phyloP scores from a whole-genome alignment of 441 rosid species.

The Cnidoscolus chayamansa region DNA sequence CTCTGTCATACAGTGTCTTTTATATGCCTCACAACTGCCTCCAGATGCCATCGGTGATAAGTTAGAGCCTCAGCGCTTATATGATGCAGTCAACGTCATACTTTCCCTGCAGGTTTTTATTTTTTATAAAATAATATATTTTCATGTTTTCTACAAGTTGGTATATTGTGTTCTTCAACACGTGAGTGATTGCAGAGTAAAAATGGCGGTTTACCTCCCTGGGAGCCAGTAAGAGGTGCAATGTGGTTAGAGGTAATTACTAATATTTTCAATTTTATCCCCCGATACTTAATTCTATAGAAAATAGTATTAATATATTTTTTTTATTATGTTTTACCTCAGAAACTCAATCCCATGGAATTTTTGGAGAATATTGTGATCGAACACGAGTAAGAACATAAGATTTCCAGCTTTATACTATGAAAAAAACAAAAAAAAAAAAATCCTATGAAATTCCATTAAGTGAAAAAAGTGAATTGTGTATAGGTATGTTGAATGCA shows the following conservation, averaged over 20 bases:
- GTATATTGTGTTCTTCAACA: not conserved
- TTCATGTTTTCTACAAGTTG: too few relatives aligned
- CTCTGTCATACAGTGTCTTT: conserved; percentile 33
- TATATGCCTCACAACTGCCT: conserved; percentile 40
- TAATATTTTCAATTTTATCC: too few relatives aligned
- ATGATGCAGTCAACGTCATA: conserved; percentile 47
- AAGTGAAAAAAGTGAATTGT: not conserved
- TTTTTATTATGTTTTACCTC: not conserved
- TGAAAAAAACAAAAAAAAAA: not conserved
- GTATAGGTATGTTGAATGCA: conserved; percentile 54
- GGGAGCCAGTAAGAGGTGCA: conserved; percentile 68
- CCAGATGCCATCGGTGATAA: conserved; percentile 38
- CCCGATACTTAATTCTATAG: too few relatives aligned
- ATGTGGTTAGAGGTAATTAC: conserved; percentile 63
- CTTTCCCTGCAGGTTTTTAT: conserved; percentile 49
- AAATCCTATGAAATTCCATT: not conserved
- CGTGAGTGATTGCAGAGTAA: conserved; percentile 36
- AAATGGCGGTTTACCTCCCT: conserved; percentile 65
- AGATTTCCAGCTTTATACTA: not conserved
- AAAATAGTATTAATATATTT: not conserved
- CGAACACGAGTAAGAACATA: conserved; percentile 47
- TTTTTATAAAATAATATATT: too few relatives aligned
- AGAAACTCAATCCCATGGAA: conserved; percentile 75
- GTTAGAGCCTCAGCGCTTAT: conserved; percentile 33
- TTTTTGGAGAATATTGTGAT: conserved; percentile 58